Conservation (phyloP, 129 eudicot genomes). For the Pseudognaphalium luteoalbum region DNA sequence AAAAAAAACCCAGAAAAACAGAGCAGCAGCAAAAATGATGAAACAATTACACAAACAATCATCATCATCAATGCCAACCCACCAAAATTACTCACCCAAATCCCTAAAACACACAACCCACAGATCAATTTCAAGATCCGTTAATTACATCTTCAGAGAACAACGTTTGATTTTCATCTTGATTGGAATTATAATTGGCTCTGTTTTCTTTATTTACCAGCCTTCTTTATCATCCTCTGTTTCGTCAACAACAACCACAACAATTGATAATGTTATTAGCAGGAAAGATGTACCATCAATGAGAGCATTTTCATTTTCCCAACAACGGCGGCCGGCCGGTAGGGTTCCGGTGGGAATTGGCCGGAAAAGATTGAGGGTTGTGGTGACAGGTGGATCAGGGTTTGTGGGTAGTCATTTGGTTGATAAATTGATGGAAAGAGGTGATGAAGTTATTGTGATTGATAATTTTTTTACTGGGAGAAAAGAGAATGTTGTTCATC, state of each 20-base stretch:
- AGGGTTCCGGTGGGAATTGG: conserved; percentile 68
- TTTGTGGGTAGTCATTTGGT: conserved; percentile 90
- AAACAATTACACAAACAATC: conserved; percentile 77
- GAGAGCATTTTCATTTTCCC: conserved; percentile 23
- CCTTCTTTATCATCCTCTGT: conserved; percentile 50
- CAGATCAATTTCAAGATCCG: conserved; percentile 56
- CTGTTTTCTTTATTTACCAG: conserved; percentile 66
- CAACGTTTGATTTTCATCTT: conserved; percentile 64
- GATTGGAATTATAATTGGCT: conserved; percentile 68
- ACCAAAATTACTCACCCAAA: conserved; percentile 56
- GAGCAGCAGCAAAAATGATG: conserved; percentile 30
- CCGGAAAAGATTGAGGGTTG: conserved; percentile 60
- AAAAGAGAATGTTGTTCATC: conserved; percentile 73
- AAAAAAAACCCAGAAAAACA: not conserved
- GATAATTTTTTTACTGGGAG: conserved; percentile 87
- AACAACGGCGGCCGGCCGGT: conserved; percentile 25
- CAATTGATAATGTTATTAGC: not conserved
- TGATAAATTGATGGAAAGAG: conserved; percentile 70
- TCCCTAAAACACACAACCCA: conserved; percentile 45
- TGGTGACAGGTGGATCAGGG: conserved; percentile 85
- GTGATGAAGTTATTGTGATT: conserved; percentile 77
- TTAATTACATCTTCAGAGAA: conserved; percentile 62
- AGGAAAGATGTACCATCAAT: conserved; percentile 22
- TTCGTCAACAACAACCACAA: conserved; percentile 17
- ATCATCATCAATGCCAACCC: conserved; percentile 31